Evolutionary conservation across 2,329 filamentous ascomycete species (phyloP), one percentile per base, ranked within the genome.

Genomic region (Coniochaeta pulveracea): DNA sequence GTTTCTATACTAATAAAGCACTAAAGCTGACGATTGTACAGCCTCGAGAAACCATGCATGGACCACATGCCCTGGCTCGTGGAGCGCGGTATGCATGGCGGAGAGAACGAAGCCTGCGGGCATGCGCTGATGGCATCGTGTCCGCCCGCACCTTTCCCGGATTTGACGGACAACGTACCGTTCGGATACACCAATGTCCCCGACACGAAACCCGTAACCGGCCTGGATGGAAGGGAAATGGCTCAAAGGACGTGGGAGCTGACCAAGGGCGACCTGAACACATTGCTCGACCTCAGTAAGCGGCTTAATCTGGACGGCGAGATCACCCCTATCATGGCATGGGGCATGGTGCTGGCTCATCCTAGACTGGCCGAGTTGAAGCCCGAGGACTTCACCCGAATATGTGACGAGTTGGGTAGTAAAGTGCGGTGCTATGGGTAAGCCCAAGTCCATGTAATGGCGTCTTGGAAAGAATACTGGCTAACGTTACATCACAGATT

Each of bases 371-470:
- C 52, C 5, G 74, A 80, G 43, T 58, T 95, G 43, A 73, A 64
- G 11, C 56, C 60, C 33, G 68, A 73, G 24, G 85, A 95, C 48
- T 75, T 94, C 44, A 65, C 70, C 45, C 69, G 64, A 40, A 65
- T 95, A 43, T 76, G 81, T 33, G 76, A 78, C 33, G 82, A 85
- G 37, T 65, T 96, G 36, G 64, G 73, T 45, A 69, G 70, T 36
- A 95, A 94, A 59, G 77, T 94, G 37, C 73, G 86, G 41, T 96
- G 91, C 55, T 95, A 95, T 56, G 91, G 91, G 83, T 89, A 61
- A 49, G 80, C 69, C 22, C n/a, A n/a, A n/a, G n/a, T n/a, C n/a
- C n/a, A n/a, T n/a, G n/a, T n/a, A n/a, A n/a, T n/a, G n/a, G n/a
- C n/a, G n/a, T n/a, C n/a, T n/a, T n/a, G n/a, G n/a, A n/a, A n/a